A percentile compares a stretch with the other conserved stretches of the same genome.
phyloP scores from a whole-genome alignment of 345 rosid species.

The Crucihimalaya himalaica region DNA sequence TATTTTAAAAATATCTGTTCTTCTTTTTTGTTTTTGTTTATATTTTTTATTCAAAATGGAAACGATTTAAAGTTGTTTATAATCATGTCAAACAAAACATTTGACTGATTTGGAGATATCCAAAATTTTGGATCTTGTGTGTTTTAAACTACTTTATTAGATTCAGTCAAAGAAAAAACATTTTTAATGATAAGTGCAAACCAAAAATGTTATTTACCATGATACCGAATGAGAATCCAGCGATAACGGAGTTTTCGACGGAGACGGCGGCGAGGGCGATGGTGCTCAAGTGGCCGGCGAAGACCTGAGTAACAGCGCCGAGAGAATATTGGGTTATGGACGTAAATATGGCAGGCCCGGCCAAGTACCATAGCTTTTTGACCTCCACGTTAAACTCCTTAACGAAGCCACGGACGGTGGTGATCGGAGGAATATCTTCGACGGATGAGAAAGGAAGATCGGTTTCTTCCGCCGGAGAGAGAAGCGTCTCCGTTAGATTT shows the following conservation, averaged over 20 bases:
- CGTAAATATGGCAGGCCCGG: constrained; percentile 96
- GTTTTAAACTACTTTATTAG: too few relatives aligned
- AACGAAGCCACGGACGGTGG: constrained; percentile 47
- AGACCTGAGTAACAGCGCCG: constrained; percentile 81
- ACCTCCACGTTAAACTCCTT: constrained; percentile 56
- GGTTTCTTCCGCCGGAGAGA: constrained; percentile 35
- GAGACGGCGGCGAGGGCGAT: constrained; percentile 82
- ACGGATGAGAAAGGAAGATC: constrained; percentile 34
- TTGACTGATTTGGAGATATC: too few relatives aligned
- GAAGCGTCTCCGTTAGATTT: constrained; percentile 42
- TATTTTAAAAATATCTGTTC: too few relatives aligned
- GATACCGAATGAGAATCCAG: constrained; percentile 84
- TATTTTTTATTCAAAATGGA: too few relatives aligned
- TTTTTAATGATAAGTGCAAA: not conserved
- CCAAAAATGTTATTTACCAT: constrained; percentile 59
- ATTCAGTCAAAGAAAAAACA: too few relatives aligned
- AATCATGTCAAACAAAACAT: too few relatives aligned
- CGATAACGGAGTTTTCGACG: constrained; percentile 83
- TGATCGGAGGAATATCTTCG: constrained; percentile 41
- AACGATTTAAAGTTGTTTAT: too few relatives aligned
- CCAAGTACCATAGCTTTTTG: constrained; percentile 81
- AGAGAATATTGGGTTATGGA: constrained; percentile 79
- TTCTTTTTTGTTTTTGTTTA: too few relatives aligned
- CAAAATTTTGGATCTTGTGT: too few relatives aligned
- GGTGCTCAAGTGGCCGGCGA: constrained; percentile 76